Evolutionary conservation across 768 basidiomycete genomes (phyloP), one percentile per base, ranked within the genome.

Genomic region (Leccinum uliginosum): DNA sequence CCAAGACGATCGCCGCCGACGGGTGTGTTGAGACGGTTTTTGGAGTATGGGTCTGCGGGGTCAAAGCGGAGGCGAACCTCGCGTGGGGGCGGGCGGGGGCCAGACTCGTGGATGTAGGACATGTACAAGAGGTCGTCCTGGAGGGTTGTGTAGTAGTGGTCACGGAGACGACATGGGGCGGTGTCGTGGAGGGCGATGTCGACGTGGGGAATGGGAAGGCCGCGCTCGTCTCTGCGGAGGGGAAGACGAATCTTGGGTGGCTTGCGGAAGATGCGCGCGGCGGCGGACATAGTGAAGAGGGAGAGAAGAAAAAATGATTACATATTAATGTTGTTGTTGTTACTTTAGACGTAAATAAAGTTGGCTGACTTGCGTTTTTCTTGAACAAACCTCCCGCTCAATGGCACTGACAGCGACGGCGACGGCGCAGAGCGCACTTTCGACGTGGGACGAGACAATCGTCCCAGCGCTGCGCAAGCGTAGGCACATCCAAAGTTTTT

Each of bases 41-140:
- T 85, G 34, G 86, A 79, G 77, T 94, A 97, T 0, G 94, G 93
- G 68, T 93, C 82, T 30, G 79, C 65, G 5, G 87, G 86, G 76
- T 93, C 86, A 75, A 83, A 90, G 17, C 76, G 82, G 59, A 85
- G 82, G 51, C 85, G 83, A 58, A 85, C 84, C 51, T 78, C 72
- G 57, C 84, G 81, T 9, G 78, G 78, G 11, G 79, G 74, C 12
- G 81, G 79, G 47, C 78, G 80, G 6, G 80, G 73, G n/a, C 71
- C 76, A 44, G 77, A 73, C 64, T 85, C 80, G 73, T 98, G 96
- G 50, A 81, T 76, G 77, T 98, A 97, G 53, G 88, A 89, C 81
- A 98, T 87, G 80, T 99, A 99, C 82, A 98, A 84, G 64, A 94
- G 78, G 75, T 98, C 82, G 72, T 94, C 89, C 21, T 84, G 83